These are phyloP conservation scores for Pichia sp. DNA, from an alignment of 1,139 yeast species.

Conservation along the genomic window DNA sequence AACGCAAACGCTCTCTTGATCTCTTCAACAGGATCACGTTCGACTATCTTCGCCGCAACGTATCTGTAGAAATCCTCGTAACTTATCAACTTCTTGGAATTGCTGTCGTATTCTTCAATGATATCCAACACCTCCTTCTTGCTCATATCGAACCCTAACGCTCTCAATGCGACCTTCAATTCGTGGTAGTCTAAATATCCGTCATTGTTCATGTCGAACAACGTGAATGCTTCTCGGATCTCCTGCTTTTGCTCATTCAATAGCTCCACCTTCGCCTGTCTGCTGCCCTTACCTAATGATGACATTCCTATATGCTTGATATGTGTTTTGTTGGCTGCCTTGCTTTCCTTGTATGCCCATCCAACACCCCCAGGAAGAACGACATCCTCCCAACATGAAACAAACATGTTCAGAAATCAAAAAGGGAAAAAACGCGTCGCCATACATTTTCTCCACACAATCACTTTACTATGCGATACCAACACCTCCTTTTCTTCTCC, in stretches of 20 bases:
- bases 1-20: constrained; percentile 85
- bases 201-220: constrained; percentile 92
- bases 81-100: constrained; percentile 67
- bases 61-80: constrained; percentile 81
- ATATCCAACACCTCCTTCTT: constrained; percentile 81
- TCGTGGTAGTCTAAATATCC: constrained; percentile 93
- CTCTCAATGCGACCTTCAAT: constrained; percentile 86
- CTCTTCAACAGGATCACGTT: constrained; percentile 92
- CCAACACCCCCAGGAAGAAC: no score
- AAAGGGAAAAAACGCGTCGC: no score
- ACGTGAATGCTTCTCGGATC: constrained; percentile 87
- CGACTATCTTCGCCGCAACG: constrained; percentile 74
- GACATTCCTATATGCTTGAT: no score
- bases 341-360: no score
- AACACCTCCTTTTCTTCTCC: no score
- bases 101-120: constrained; percentile 79
- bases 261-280: constrained; percentile 56
- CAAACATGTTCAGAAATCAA: no score
- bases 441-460: no score
- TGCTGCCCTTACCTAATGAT: constrained; percentile 30
- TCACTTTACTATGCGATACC: no score
- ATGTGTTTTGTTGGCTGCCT: no score
- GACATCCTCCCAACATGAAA: no score
- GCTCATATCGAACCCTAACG: constrained; percentile 85
- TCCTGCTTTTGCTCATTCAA: constrained; percentile 91